A percentile compares a stretch with the other conserved stretches of the same genome.
These are phyloP conservation scores for Coniferiporia sulphurascens DNA, from an alignment of 1,284 basidiomycete species.

Conservation along the genomic window DNA sequence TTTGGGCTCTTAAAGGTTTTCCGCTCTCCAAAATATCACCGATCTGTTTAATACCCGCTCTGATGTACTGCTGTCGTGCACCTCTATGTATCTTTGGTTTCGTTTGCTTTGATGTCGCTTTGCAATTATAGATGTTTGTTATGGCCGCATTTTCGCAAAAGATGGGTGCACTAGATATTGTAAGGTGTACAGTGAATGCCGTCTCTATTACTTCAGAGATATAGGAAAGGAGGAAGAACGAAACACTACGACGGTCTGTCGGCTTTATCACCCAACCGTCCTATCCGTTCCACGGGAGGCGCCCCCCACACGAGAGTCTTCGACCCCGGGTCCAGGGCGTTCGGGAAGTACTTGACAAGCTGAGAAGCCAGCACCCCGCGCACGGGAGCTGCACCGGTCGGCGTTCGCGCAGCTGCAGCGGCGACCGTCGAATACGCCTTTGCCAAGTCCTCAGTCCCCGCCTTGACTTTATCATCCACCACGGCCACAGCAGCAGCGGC, in stretches of 20 bases:
- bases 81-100: not conserved
- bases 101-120: not conserved
- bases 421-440: not conserved
- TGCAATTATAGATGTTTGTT: not conserved
- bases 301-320: constrained; percentile 67
- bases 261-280: constrained; percentile 30
- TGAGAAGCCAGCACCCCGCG: constrained; percentile 42
- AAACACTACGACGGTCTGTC: not conserved
- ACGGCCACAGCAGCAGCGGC: constrained; percentile 16
- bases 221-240: not conserved
- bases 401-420: not conserved
- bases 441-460: constrained; percentile 2
- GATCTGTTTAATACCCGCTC: too few relatives aligned
- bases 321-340: constrained; percentile 49
- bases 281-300: constrained; percentile 57
- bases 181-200: not conserved
- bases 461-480: constrained; percentile 20
- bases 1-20: not conserved
- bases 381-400: constrained; percentile 15
- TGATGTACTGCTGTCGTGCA: too few relatives aligned
- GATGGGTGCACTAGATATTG: not conserved
- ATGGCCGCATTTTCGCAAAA: too few relatives aligned
- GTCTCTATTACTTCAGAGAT: not conserved
- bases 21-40: too few relatives aligned
- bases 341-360: constrained; percentile 43